Base-by-base conservation (phyloP, 257 asterid genomes). In the Parsonsia alboflavescens region DNA sequence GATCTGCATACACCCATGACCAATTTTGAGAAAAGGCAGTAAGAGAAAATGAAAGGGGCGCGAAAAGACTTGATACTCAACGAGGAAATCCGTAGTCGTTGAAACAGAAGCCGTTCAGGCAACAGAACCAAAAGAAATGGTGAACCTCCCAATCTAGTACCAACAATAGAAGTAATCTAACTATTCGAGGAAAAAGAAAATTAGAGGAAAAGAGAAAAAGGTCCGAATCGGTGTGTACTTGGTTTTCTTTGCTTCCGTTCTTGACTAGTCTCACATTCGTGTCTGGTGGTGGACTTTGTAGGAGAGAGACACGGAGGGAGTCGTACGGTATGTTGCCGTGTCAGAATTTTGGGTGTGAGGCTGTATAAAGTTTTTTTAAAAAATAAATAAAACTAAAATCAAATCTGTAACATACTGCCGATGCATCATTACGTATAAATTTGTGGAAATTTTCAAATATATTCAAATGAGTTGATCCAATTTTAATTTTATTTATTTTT, bases 231-330 rank as follows among this genome's bases (percentile, higher is more conserved):
- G 1, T 16, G 45, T n/a, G 73, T 67, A 17, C 21, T 71, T 66
- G 10, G 49, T 28, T 24, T 70, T 7, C 64, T 64, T 61, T 30
- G 70, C 49, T 65, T 72, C 30, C 19, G 63, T 68, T 76, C 68
- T 72, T 76, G 59, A 68, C 39, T 3, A 33, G 39, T 54, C 77
- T 74, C 59, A 56, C 82, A 78, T 65, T 48, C 58, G 70, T 41
- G 70, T 62, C 19, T 48, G 11, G 10, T n/a, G 33, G 41, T 61
- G 36, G 62, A 4, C 5, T n/a, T 33, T 33, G 69, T 8, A 36
- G 8, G 21, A 3, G 56, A 19, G 30, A 48, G 39, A 46, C 12
- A 61, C 22, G 19, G 54, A 44, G 4, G 0, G 46, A 46, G 28
- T 12, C 39, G 76, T 73, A 59, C 70, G 30, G 30, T 16, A 42